Evolutionary conservation across 495 filamentous ascomycete genomes (phyloP).

Genomic region (Penicillium dipodomyicola): DNA sequence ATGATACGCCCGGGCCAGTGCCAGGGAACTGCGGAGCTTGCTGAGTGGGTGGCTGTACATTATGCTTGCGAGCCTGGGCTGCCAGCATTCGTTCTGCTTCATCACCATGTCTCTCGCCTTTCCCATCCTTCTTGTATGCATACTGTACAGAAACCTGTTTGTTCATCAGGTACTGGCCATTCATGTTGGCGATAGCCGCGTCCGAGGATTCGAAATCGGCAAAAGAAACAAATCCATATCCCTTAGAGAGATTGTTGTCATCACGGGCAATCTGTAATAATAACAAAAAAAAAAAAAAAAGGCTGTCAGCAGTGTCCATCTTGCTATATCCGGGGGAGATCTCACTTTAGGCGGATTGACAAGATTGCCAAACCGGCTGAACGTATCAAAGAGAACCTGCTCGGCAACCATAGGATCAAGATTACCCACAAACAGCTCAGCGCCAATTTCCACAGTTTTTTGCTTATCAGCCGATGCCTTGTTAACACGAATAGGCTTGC

Average conservation of each 20-base stretch:
- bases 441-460: slow-evolving; percentile 91
- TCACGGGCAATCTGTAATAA: slow-evolving; percentile 73
- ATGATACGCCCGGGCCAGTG: slow-evolving; percentile 35
- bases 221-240: slow-evolving; percentile 96
- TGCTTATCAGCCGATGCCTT: slow-evolving; percentile 97
- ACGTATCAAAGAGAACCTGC: slow-evolving; percentile 95
- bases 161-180: slow-evolving; percentile 95
- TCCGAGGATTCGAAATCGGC: slow-evolving; percentile 93
- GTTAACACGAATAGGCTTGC: slow-evolving; percentile 95
- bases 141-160: slow-evolving; percentile 95
- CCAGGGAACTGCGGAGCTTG: slow-evolving; percentile 50
- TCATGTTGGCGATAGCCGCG: slow-evolving; percentile 87
- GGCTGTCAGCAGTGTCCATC: slow-evolving; percentile 9
- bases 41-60: slow-evolving; percentile 71
- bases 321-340: background rate
- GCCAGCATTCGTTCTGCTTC: slow-evolving; percentile 91
- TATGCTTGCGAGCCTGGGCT: slow-evolving; percentile 89
- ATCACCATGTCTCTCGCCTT: slow-evolving; percentile 94
- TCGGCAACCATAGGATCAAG: slow-evolving; percentile 94
- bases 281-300: background rate
- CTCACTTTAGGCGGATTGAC: slow-evolving; percentile 75
- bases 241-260: slow-evolving; percentile 86
- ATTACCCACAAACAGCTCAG: slow-evolving; percentile 96
- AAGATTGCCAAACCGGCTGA: slow-evolving; percentile 86
- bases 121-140: slow-evolving; percentile 98